Conservation (phyloP, 768 basidiomycete genomes). For the Xerocomus brunneocitrinus region DNA sequence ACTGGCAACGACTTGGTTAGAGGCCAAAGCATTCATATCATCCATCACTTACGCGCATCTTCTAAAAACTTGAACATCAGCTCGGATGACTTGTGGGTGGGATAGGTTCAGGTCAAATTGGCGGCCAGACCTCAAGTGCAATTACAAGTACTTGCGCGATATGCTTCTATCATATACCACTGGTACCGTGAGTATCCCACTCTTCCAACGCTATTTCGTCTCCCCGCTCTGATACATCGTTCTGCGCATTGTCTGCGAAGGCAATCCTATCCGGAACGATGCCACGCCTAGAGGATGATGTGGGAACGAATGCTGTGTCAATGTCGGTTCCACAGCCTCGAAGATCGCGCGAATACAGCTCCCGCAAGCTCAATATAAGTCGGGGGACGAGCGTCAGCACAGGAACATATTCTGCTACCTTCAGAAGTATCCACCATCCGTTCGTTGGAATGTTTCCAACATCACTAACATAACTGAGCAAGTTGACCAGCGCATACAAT, state of each 20-base stretch:
- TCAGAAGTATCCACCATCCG: not conserved
- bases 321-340: not conserved
- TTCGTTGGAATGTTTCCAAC: not conserved
- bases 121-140: no score
- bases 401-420: not conserved
- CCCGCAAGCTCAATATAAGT: not conserved
- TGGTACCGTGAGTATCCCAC: not conserved
- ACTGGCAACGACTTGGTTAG: no score
- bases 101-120: no score
- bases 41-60: no score
- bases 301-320: not conserved
- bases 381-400: not conserved
- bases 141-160: no score
- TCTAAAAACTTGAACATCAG: no score
- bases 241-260: not conserved
- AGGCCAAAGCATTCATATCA: no score
- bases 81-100: no score
- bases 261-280: not conserved
- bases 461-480: not conserved
- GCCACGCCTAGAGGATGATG: not conserved
- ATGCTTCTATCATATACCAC: not conserved
- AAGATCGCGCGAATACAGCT: not conserved
- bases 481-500: not conserved
- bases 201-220: not conserved
- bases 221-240: not conserved